Evolutionary conservation across 78 protist species (phyloP), one percentile per base, ranked within the genome.

Genomic region (Dictyostelium discoideum): DNA sequence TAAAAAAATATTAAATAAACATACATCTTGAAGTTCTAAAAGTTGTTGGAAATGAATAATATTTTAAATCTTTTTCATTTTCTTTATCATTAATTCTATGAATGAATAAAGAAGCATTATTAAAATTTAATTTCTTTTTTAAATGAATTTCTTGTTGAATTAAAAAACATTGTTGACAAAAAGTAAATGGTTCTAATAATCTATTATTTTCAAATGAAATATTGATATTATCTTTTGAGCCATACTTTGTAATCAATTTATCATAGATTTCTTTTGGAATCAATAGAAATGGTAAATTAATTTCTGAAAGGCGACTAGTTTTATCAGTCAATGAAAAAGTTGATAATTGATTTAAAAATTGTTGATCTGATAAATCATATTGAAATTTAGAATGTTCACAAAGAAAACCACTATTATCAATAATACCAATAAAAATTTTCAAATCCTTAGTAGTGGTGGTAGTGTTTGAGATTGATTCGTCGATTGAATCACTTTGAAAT

Each of bases 41-140:
- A 10, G 20, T 57, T 13, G 83, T 16, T 18, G 94, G 95, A 7
- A 54, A 90, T 20, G 13, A 26, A 82, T 90, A 90, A 32, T 67
- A 82, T 72, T 90, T 80, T 22, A 22, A 11, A 82, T 90, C 95
- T 50, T 82, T 67, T 73, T 90, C 88, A 46, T 90, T 50, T 22
- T 90, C 84, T 11, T 42, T 77, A 2, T 24, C 46, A 22, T 11
- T 50, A 40, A 90, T 82, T 29, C 20, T 46, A 32, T 90, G 95
- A 37, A 90, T 48, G 50, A 46, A 90, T 11, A 90, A 7, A 7
- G 95, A 13, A 29, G 39, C 14, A 6, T 82, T 32, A 9, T 20
- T 78, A 39, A 72, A 90, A 11, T 80, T 26, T 8, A 82, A 48
- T 78, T 90, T 48, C 39, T 80, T 78, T 77, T 80, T 76, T 22